Conservation (phyloP, 208 protist species). For the Leishmania tarentolae region DNA sequence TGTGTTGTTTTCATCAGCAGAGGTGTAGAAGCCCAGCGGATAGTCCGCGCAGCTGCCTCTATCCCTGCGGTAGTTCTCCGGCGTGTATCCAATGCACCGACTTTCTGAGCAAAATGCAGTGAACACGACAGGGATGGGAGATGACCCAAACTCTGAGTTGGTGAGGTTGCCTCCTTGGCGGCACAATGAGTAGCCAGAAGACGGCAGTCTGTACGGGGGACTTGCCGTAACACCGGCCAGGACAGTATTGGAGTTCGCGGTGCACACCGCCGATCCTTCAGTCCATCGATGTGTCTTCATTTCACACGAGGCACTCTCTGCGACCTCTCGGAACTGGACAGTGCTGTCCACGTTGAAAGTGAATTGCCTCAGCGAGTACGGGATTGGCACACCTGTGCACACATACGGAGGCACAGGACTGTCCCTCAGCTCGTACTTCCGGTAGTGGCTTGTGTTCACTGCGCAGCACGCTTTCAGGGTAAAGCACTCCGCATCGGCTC, state of each 20-base stretch:
- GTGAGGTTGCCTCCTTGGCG: constrained; percentile 13
- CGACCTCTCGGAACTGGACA: background rate
- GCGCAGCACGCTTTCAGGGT: constrained; percentile 21
- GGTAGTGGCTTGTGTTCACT: constrained; percentile 18
- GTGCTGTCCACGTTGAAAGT: constrained; percentile 3
- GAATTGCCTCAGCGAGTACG: constrained; percentile 12
- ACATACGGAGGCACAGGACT: constrained; percentile 30
- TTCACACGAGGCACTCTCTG: background rate
- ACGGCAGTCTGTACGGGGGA: constrained; percentile 12
- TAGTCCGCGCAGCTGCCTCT: constrained; percentile 4
- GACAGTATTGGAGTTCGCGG: background rate
- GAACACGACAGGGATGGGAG: constrained; percentile 15
- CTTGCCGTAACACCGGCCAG: background rate
- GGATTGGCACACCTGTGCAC: constrained; percentile 14
- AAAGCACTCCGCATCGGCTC: constrained; percentile 17
- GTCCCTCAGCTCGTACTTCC: constrained; percentile 26
- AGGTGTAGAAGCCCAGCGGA: constrained; percentile 26
- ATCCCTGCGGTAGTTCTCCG: constrained; percentile 24
- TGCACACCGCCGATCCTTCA: background rate
- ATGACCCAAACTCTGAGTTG: background rate
- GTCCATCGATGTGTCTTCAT: background rate
- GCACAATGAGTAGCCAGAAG: constrained; percentile 10
- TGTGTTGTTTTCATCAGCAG: constrained; percentile 28
- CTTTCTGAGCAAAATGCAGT: constrained; percentile 11
- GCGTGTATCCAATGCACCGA: constrained; percentile 25